phyloP scores from a whole-genome alignment of 768 basidiomycete species.

The Leccinum uliginosum region DNA sequence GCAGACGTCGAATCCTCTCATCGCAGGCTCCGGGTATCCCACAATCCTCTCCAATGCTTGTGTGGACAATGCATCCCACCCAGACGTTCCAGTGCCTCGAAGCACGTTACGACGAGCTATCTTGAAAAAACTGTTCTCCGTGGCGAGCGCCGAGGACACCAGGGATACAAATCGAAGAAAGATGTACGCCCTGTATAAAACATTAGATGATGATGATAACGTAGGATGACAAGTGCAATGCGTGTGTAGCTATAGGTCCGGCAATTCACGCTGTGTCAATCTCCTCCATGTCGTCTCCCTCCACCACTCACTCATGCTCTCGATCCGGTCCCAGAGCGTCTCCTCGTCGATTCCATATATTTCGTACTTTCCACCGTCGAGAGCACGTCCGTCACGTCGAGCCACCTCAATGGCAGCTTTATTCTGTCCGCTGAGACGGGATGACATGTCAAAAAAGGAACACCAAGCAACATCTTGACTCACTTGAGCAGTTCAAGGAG shows the following conservation, averaged over 20 bases:
- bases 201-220: slow-evolving; percentile 42
- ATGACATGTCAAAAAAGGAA: slow-evolving; percentile 9
- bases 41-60: slow-evolving; percentile 52
- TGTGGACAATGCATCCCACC: slow-evolving; percentile 34
- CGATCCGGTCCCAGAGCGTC: slow-evolving; percentile 76
- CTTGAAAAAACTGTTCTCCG: slow-evolving; percentile 61
- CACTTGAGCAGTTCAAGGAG: slow-evolving; percentile 75
- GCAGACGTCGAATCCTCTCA: slow-evolving; percentile 39
- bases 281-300: slow-evolving; percentile 86
- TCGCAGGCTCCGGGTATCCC: slow-evolving; percentile 33
- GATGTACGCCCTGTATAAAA: slow-evolving; percentile 79
- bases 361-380: slow-evolving; percentile 76
- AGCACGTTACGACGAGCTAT: slow-evolving; percentile 48
- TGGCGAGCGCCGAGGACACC: slow-evolving; percentile 71
- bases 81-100: slow-evolving; percentile 35
- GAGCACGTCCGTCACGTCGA: slow-evolving; percentile 55
- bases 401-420: slow-evolving; percentile 82
- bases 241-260: slow-evolving; percentile 46
- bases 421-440: slow-evolving; percentile 61
- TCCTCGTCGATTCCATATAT: slow-evolving; percentile 87
- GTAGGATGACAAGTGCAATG: slow-evolving; percentile 12
- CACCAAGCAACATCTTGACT: slow-evolving; percentile 17
- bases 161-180: slow-evolving; percentile 76
- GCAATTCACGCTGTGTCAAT: slow-evolving; percentile 77
- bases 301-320: slow-evolving; percentile 89